Percentiles rank a stretch among this genome's conserved stretches.
Evolutionary conservation across 495 filamentous ascomycete species (phyloP).

Genomic region (Penicillium crystallinum): DNA sequence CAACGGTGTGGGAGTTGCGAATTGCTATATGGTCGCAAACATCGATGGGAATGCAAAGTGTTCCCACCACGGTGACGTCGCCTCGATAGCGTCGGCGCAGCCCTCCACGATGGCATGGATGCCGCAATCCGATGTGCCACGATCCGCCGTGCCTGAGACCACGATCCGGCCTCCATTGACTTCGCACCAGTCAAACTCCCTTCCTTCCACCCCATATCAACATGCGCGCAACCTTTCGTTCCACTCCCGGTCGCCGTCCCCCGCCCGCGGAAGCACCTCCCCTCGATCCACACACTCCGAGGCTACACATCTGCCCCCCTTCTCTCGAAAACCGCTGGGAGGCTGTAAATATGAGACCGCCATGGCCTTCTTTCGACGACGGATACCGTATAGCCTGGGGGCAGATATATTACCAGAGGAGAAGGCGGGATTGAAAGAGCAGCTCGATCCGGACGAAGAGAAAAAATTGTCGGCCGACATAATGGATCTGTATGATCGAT

Average conservation of each 20-base stretch:
- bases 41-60: conserved; percentile 43
- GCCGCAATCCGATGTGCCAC: conserved; percentile 24
- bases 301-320: conserved; percentile 65
- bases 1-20: conserved; percentile 6
- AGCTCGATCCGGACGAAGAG: conserved; percentile 70
- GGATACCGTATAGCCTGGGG: conserved; percentile 90
- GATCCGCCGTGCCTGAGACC: conserved; percentile 34
- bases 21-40: conserved; percentile 42
- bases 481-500: conserved; percentile 71
- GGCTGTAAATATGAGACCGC: conserved; percentile 82
- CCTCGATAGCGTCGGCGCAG: conserved; percentile 41
- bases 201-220: conserved; percentile 92
- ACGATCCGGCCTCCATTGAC: conserved; percentile 38
- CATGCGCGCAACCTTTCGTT: conserved; percentile 78
- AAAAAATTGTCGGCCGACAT: conserved; percentile 73
- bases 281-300: conserved; percentile 89
- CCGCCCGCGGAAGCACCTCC: conserved; percentile 72
- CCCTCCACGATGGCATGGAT: conserved; percentile 42
- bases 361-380: conserved; percentile 63
- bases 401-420: conserved; percentile 65
- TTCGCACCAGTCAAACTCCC: conserved; percentile 78
- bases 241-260: conserved; percentile 81
- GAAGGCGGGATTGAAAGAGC: conserved; percentile 59
- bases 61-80: conserved; percentile 37
- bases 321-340: conserved; percentile 52